A percentile compares a stretch with the other conserved stretches of the same genome.
Evolutionary conservation across 2,329 filamentous ascomycete genomes (phyloP).

Genomic region (Diaporthe citriasiana): DNA sequence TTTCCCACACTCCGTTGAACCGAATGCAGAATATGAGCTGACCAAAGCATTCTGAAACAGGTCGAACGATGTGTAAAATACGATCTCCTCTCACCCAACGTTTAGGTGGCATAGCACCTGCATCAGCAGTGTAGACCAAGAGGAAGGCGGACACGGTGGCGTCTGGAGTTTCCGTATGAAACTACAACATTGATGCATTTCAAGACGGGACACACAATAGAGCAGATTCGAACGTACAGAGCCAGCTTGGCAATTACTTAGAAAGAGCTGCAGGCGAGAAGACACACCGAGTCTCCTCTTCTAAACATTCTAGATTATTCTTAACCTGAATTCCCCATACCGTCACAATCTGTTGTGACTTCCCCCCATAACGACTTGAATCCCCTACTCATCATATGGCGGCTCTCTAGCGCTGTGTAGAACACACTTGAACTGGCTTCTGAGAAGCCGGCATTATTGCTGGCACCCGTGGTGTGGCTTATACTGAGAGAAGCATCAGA

Average conservation of each 20-base stretch:
- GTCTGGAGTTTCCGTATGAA: slow-evolving; percentile 9
- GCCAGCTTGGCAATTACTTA: background rate
- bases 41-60: slow-evolving; percentile 54
- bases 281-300: background rate
- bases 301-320: background rate
- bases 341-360: background rate
- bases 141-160: slow-evolving; percentile 14
- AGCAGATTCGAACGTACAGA: background rate
- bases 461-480: background rate
- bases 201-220: background rate
- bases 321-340: background rate
- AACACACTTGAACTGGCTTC: background rate
- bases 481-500: background rate
- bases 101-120: slow-evolving; percentile 61
- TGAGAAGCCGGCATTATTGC: background rate
- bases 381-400: background rate
- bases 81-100: slow-evolving; percentile 88
- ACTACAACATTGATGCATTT: background rate
- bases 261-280: background rate
- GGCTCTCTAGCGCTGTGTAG: background rate
- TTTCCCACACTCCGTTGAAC: slow-evolving; percentile 20
- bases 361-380: background rate
- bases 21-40: slow-evolving; percentile 3
- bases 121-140: background rate
- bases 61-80: slow-evolving; percentile 93